Base-by-base conservation (phyloP, 1,284 basidiomycete genomes). In the Cutaneotrichosporon sp. region DNA sequence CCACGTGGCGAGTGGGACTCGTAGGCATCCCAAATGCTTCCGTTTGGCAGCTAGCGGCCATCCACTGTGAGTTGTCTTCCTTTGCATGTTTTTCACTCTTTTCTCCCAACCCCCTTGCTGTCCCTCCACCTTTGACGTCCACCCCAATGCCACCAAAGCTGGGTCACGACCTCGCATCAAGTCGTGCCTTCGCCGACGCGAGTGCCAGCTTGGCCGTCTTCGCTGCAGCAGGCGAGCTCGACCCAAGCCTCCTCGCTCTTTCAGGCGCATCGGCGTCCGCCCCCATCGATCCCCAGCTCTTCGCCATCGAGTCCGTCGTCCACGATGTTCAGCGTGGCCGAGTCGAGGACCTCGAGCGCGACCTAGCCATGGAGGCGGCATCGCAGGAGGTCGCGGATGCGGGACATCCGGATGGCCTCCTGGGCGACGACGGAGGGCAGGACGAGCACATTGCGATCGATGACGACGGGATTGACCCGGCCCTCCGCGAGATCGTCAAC, bases 401-500 rank as follows among this genome's bases (percentile, higher is more conserved):
- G 13, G 51, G 22, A 16, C 51, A 53, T 52, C 29, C 31, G 24
- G 33, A 53, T 11, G 20, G 20, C 34, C 22, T 38, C 51, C 34
- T 53, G n/a, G 33, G 14, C 22, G 51, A 53, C 14, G 20, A 29
- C 2, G 25, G 22, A 9, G 27, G 25, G 42, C 50, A 53, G 18
- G 58, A 55, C 7, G 27, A 36, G 5, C 60, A 56, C 25, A 34
- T 56, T 13, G 49, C 33, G 4, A 18, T 54, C 38, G 54, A 52
- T 22, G 65, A 67, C 49, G 74, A 72, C 24, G 74, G 71, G n/a
- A 73, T 76, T 45, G 76, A 78, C 62, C 76, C 76, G 11, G 73
- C 75, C 3, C 65, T 76, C 22, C 65, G 76, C 14, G 76, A 76
- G 64, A 78, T 78, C 53, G 76, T 78, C 29, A 76, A 78, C 58